Evolutionary conservation across 2,329 filamentous ascomycete genomes (phyloP), one percentile per base, ranked within the genome.

Genomic region (Hypoxylon sp.): DNA sequence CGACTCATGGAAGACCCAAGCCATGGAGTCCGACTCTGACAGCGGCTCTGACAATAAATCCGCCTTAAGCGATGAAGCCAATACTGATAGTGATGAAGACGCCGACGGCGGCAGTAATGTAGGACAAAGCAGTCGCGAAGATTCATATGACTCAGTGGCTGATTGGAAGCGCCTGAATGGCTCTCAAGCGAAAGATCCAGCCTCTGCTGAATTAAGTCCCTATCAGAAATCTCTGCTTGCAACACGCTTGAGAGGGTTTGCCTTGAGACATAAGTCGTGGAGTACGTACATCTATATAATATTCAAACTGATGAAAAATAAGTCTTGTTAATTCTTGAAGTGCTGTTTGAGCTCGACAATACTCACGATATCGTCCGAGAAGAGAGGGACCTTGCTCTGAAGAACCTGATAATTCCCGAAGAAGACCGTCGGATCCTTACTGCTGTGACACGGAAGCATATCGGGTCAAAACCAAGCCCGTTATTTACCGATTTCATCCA

Each of bases 401-500:
- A 51, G 5, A 51, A 51, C 5, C 31, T 51, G 47, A 51, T 51
- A 51, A 51, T 51, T 51, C 47, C 47, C 3, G 47, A 51, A n/a
- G 47, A 51, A 51, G 47, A 51, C n/a, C 47, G 47, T 51, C 47
- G 24, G 13, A 21, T 51, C 13, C 47, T 51, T 11, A 51, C 47
- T 3, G 47, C 47, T 51, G 47, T 51, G 3, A 51, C 47, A 10
- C 27, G 47, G 13, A 51, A 31, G 13, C 47, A 51, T 7, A 32
- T 51, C 6, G n/a, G 31, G 7, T 51, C 47, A 51, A 51, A 51
- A 32, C 24, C 47, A 17, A 51, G 24, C 31, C 24, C 47, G 8
- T 17, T 51, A 15, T 51, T 51, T 21, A n/a, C 47, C 24, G 47
- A 51, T 13, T 51, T 51, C 27, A 51, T 59, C 29, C 54, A 57